Base-by-base conservation (phyloP, 176 grass and related monocot genomes). In the Bromus sterilis region DNA sequence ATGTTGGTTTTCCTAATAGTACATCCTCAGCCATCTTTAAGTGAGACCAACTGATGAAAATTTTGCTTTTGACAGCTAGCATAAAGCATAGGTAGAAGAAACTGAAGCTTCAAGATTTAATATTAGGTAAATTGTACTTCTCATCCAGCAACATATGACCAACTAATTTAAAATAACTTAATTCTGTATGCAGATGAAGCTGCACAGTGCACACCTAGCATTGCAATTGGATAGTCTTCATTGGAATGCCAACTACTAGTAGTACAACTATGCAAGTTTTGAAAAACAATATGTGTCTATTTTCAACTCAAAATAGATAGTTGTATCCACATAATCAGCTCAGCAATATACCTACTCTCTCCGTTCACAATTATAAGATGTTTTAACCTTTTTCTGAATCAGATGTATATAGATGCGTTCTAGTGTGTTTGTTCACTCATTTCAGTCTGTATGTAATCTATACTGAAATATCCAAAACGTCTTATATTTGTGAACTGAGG, bases 131-230 rank as follows among this genome's bases (percentile, higher is more conserved):
- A 68, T 3, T 65, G 33, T 10, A 43, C n/a, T 78, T 86, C 35
- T 39, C 56, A 78, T 48, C 13, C 71, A 82, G 78, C 31, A 39
- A 88, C 75, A 5, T n/a, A 23, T 64, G 71, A 55, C 41, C 40
- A 85, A 75, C 24, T 25, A 68, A 18, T 31, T 49, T 21, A 46
- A 23, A 75, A 6, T 44, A 32, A 71, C 9, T 32, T 23, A 71
- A 81, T 34, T 69, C 10, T 20, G 9, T 29, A 58, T 37, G 72
- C 3, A 36, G 3, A 66, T 18, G 6, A 35, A 80, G 34, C 39
- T 73, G 36, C 21, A 18, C 30, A 61, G 10, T 62, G 56, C 68
- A 15, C 9, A 26, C 37, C 28, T 24, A 66, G 66, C 25, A 74
- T 63, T 65, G 64, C 55, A 43, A 68, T 76, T 40, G n/a, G 24